Base-by-base conservation (phyloP, 179 eudicot genomes). In the Amaranthus tricolor region DNA sequence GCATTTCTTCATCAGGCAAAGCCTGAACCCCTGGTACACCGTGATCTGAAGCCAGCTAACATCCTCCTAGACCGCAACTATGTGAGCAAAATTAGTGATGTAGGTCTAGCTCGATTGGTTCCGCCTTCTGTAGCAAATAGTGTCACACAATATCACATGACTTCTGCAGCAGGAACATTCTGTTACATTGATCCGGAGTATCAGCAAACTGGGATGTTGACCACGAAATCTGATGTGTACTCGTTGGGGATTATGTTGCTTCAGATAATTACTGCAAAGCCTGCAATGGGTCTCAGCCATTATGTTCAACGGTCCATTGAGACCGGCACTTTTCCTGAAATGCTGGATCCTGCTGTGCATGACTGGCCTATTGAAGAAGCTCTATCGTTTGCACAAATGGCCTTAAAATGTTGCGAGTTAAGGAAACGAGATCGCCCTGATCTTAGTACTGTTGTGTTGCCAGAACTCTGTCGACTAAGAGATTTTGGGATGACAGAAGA, bases 141-240 rank as follows among this genome's bases (percentile, higher is more conserved):
- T 52, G 84, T 85, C 74, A 85, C 88, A 13, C 88, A 83, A 64
- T 85, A 76, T 68, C 86, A 81, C 80, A 81, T 85, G 83, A 85
- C 88, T 47, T 78, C 86, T 12, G 84, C 88, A 12, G 88, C 88
- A 12, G 88, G 88, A 63, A 85, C 88, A 7, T 85, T 85, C 63
- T 85, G 85, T 65, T 85, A 80, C 75, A 85, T 82, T 19, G 86
- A 85, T 62, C 88, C 88, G 11, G 88, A 85, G 84, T 85, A 85
- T 50, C 88, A 85, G 47, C 86, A 83, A 48, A 71, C 86, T 0
- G 88, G 88, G 47, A 78, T 83, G 81, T 74, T 85, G 69, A 78
- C 81, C 58, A 80, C 84, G 0, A 85, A 83, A 59, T 85, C 88
- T 5, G 86, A 85, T 19, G 63, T 85, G 9, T 85, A 85, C 59